These are phyloP conservation scores for Lophiotrema nucula DNA, from an alignment of 495 filamentous ascomycete genomes.

Conservation along the genomic window DNA sequence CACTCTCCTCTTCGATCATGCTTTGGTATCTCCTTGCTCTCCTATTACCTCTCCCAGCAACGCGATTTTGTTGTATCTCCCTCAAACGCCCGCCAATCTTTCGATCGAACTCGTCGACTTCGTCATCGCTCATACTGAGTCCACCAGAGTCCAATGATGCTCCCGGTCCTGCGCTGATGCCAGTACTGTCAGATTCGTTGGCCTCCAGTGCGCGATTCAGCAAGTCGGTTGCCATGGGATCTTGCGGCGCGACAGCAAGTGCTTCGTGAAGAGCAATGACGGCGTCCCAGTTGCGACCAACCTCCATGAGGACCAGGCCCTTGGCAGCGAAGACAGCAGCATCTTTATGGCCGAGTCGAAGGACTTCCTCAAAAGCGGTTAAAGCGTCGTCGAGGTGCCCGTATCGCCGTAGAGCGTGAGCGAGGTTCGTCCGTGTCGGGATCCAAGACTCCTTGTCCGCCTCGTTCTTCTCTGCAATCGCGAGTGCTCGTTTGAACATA, in stretches of 20 bases:
- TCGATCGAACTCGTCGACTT: conserved; percentile 35
- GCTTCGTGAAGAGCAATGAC: conserved; percentile 46
- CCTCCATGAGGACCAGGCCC: conserved; percentile 46
- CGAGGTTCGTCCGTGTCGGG: conserved; percentile 82
- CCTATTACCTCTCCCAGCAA: conserved; percentile 18
- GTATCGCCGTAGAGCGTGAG: conserved; percentile 76
- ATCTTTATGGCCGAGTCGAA: conserved; percentile 75
- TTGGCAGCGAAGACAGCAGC: conserved; percentile 61
- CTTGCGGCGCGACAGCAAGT: conserved; percentile 45
- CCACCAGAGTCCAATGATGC: neutral
- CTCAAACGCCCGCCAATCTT: conserved; percentile 27
- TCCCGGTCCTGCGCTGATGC: neutral
- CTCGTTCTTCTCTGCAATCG: conserved; percentile 73
- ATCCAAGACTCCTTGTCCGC: conserved; percentile 82
- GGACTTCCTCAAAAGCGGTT: conserved; percentile 59
- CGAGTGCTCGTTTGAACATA: conserved; percentile 72
- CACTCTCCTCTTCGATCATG: conserved; percentile 20
- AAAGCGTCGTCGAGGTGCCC: conserved; percentile 49
- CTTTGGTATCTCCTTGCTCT: conserved; percentile 10
- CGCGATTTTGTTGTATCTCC: conserved; percentile 21
- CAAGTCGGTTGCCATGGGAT: conserved; percentile 45
- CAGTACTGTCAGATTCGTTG: conserved; percentile 32
- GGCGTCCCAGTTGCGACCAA: conserved; percentile 42
- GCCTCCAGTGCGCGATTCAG: conserved; percentile 41
- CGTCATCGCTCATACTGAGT: conserved; percentile 26